These are phyloP conservation scores for Penicillium canescens DNA, from an alignment of 495 filamentous ascomycete species.

Conservation along the genomic window DNA sequence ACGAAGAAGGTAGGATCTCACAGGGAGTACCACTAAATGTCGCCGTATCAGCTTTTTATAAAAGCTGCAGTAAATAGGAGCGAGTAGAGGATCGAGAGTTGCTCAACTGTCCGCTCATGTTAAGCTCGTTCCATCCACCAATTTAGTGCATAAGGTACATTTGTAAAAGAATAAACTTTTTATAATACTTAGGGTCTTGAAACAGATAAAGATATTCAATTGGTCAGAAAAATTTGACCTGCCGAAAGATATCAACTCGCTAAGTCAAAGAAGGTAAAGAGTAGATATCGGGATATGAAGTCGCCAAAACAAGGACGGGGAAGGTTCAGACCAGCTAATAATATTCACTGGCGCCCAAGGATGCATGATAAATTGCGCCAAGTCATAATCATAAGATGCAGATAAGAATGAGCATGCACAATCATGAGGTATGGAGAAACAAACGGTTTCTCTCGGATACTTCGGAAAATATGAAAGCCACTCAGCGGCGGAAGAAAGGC, in stretches of 20 bases:
- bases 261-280: slow-evolving; percentile 1
- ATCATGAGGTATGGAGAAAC: slow-evolving; percentile 6
- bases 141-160: too few relatives aligned
- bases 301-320: background rate
- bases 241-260: slow-evolving; percentile 1
- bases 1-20: too few relatives aligned
- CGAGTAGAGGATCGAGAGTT: too few relatives aligned
- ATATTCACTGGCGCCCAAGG: background rate
- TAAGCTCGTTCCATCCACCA: too few relatives aligned
- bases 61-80: too few relatives aligned
- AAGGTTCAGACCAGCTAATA: background rate
- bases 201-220: too few relatives aligned
- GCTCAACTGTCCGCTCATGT: too few relatives aligned
- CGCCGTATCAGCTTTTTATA: too few relatives aligned
- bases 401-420: background rate
- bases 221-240: too few relatives aligned
- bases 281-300: background rate
- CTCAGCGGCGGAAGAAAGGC: slow-evolving; percentile 37
- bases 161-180: too few relatives aligned
- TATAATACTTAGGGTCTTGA: too few relatives aligned
- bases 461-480: background rate
- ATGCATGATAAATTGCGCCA: background rate
- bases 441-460: background rate
- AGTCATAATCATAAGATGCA: slow-evolving; percentile 11
- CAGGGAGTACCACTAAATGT: too few relatives aligned